These are phyloP conservation scores for Apiotrichum brassicae DNA, from an alignment of 1,284 basidiomycete genomes.

Conservation along the genomic window DNA sequence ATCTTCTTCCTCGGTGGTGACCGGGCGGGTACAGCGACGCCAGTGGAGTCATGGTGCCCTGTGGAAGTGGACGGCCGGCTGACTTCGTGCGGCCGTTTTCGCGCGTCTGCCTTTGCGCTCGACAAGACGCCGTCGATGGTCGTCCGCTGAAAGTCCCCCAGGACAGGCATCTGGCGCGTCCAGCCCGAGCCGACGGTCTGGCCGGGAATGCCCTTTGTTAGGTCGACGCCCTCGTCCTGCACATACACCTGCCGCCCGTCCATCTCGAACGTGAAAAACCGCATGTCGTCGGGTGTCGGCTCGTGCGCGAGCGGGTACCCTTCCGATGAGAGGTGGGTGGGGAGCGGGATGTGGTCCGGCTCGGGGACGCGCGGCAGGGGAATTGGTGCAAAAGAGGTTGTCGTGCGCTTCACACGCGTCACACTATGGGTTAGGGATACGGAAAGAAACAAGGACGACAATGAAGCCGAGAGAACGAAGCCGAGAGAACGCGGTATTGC, in stretches of 20 bases:
- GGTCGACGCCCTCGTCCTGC: conserved; percentile 30
- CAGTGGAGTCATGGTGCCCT: background rate
- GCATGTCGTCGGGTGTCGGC: conserved; percentile 40
- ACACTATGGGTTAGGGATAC: conserved; percentile 25
- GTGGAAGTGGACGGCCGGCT: conserved; percentile 6
- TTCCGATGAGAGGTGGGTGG: conserved; percentile 25
- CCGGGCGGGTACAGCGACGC: background rate
- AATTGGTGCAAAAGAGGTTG: conserved; percentile 43
- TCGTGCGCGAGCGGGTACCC: conserved; percentile 39
- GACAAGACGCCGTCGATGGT: conserved; percentile 5
- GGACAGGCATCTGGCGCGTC: conserved; percentile 22
- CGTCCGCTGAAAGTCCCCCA: conserved; percentile 8
- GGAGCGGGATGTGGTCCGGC: conserved; percentile 27
- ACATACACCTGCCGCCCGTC: conserved; percentile 38
- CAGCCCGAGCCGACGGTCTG: conserved; percentile 17
- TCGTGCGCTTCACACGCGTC: conserved; percentile 40
- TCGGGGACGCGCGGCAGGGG: conserved; percentile 36
- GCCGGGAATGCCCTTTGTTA: conserved; percentile 2
- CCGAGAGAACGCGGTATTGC: no score
- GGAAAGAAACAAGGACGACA: background rate
- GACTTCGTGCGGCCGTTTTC: conserved; percentile 31
- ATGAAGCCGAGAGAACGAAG: no score
- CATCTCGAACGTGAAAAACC: conserved; percentile 36
- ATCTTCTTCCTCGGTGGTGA: conserved; percentile 41
- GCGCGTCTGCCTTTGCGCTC: conserved; percentile 24